Base-by-base conservation (phyloP, 2,329 filamentous ascomycete genomes). In the Seiridium unicorne region DNA sequence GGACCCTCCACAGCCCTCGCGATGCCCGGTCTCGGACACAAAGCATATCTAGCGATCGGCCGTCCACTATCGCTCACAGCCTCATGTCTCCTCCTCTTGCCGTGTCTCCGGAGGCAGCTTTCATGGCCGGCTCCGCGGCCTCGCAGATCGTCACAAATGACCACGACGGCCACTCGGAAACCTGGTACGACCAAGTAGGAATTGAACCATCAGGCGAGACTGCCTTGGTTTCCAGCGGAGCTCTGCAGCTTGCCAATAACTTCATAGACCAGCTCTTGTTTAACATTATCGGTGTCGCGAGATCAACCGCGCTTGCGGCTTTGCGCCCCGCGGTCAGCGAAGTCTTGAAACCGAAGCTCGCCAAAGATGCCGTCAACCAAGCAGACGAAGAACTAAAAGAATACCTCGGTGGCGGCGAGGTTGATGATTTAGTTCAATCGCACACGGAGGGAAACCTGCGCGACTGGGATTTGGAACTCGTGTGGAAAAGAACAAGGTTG, bases 201-300 rank as follows among this genome's bases (percentile, higher is more conserved):
- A 82, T 89, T 59, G 84, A 88, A 65, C 83, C 85, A 1, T 84
- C 85, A 4, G 82, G 83, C 60, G 89, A 91, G 66, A 86, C 89
- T 18, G 90, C 90, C 18, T 73, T 89, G 54, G 90, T 97, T 60
- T 89, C 92, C 1, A 80, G 84, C 2, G 83, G 84, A 35, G 91
- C 95, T 0, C 79, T 98, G 44, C 82, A 83, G 47, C 84, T 96
- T 8, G 85, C 97, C 70, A 99, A 99, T 77, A 88, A 85, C 68
- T 99, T 99, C 71, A 85, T 99, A 63, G 95, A 99, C 73, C 92
- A 97, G 71, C 81, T 98, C 4, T 84, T 99, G 5, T 97, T 93
- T 79, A 94, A 92, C 70, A 90, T 98, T 63, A 85, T 99, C n/a
- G 86, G 88, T 34, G 80, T 86, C 10, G 89, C 94, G 18, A 88